Evolutionary conservation across 768 basidiomycete genomes (phyloP).

Genomic region (Lentinula sp.): DNA sequence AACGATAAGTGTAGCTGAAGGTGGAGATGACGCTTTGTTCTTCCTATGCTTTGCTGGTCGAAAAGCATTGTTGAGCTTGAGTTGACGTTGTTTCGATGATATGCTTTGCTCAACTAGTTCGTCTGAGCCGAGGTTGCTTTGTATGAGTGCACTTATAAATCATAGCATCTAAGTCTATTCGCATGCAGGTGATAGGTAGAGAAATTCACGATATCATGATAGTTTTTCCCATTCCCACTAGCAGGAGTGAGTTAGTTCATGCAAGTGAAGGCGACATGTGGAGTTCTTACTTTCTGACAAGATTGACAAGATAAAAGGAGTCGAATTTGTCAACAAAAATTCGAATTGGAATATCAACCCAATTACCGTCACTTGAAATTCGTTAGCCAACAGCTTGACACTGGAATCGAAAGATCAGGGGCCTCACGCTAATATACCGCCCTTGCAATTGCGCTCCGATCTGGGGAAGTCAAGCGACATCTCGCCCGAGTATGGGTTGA

Average conservation of each 20-base stretch:
- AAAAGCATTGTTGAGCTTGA: constrained; percentile 62
- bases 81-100: constrained; percentile 42
- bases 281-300: constrained; percentile 42
- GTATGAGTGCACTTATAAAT: constrained; percentile 59
- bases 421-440: constrained; percentile 87
- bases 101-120: constrained; percentile 21
- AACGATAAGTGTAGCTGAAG: constrained; percentile 47
- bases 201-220: constrained; percentile 70
- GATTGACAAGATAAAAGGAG: neutral
- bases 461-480: constrained; percentile 80
- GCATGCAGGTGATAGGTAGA: neutral
- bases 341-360: neutral
- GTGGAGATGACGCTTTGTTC: constrained; percentile 13
- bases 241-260: neutral
- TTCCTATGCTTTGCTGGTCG: constrained; percentile 33
- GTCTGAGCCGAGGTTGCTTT: constrained; percentile 57
- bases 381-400: constrained; percentile 5
- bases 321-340: neutral
- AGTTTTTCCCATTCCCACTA: constrained; percentile 96
- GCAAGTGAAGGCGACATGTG: neutral
- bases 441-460: constrained; percentile 68
- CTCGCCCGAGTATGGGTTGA: constrained; percentile 90
- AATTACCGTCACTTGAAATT: constrained; percentile 32
- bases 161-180: neutral
- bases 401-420: neutral